Conservation (phyloP, 352 stramenopile genomes). For the Plasmopara halstedii region DNA sequence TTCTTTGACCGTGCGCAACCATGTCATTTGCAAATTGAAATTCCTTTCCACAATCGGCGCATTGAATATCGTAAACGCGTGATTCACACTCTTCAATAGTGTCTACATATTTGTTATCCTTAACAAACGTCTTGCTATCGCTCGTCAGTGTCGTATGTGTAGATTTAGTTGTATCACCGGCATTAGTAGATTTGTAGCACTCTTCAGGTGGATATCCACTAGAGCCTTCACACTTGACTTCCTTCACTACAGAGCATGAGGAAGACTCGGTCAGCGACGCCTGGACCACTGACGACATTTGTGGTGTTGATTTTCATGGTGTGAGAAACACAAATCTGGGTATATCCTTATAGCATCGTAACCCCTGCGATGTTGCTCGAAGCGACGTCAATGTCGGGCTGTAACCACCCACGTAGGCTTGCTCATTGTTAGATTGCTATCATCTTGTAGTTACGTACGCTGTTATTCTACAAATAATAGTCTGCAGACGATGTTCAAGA, state of each 20-base stretch:
- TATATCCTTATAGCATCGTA: background rate
- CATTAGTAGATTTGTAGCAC: too few species aligned
- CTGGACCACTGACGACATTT: conserved; percentile 6
- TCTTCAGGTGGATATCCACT: too few species aligned
- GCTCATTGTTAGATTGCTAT: background rate
- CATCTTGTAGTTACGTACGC: background rate
- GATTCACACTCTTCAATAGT: background rate
- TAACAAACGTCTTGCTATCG: too few species aligned
- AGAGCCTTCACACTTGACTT: too few species aligned
- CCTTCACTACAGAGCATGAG: too few species aligned
- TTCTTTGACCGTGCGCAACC: conserved; percentile 11
- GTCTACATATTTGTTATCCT: too few species aligned
- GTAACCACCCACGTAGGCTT: conserved; percentile 17
- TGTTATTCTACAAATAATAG: background rate
- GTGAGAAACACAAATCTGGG: background rate
- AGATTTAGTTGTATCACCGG: too few species aligned
- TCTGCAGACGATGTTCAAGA: conserved; percentile 88
- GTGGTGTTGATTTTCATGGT: background rate
- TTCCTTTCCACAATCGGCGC: conserved; percentile 12
- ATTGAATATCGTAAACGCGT: background rate
- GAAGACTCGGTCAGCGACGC: conserved; percentile 3
- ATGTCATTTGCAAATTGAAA: conserved; percentile 3
- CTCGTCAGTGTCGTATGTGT: too few species aligned
- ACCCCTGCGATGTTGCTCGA: conserved; percentile 6
- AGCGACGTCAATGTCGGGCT: conserved; percentile 1